Conservation (phyloP, 139 green algal species). For the Trebouxia sp. region DNA sequence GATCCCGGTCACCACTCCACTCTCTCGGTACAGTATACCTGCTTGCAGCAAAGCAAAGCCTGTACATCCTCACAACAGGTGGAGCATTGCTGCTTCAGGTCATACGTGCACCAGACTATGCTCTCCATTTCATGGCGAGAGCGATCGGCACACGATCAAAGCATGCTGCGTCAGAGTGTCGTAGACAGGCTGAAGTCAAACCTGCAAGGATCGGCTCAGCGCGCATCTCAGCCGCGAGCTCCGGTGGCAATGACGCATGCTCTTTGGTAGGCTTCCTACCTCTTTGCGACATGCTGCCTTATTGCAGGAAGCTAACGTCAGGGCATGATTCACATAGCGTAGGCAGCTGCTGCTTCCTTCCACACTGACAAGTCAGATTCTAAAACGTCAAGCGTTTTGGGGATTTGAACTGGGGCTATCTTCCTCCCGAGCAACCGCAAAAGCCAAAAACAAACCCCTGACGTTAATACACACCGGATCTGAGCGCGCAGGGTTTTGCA, state of each 20-base stretch:
- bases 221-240: background rate
- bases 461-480: too few species aligned
- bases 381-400: too few species aligned
- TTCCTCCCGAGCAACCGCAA: background rate
- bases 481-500: too few species aligned
- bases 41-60: background rate
- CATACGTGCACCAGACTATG: background rate
- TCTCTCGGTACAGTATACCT: constrained; percentile 28
- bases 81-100: background rate
- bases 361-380: too few species aligned
- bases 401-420: background rate
- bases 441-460: too few species aligned
- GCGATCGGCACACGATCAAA: too few species aligned
- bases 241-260: background rate
- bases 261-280: background rate
- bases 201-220: background rate
- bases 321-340: too few species aligned
- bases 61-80: too few species aligned
- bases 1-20: constrained; percentile 5
- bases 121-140: too few species aligned
- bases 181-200: background rate
- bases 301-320: too few species aligned
- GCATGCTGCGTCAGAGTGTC: too few species aligned
- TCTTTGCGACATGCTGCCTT: background rate
- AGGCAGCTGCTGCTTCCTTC: too few species aligned